These are phyloP conservation scores for Tuber umbilicatum DNA, from an alignment of 495 filamentous ascomycete species.

Conservation along the genomic window DNA sequence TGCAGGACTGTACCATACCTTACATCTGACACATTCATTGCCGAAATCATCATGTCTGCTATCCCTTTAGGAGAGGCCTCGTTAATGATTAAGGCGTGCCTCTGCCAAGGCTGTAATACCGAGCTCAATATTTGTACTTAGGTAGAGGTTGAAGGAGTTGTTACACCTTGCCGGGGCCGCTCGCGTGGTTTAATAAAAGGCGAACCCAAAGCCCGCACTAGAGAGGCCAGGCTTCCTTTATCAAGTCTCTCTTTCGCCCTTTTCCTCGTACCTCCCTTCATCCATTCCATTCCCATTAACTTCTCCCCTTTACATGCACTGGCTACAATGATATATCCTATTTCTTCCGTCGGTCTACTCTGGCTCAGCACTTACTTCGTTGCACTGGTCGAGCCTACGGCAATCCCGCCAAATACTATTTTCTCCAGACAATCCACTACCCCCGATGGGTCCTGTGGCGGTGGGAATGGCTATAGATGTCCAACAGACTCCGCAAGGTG, in stretches of 20 bases:
- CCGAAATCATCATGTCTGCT: not conserved
- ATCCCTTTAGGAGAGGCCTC: not conserved
- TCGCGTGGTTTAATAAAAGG: not conserved
- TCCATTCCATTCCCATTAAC: not conserved
- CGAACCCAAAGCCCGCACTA: not conserved
- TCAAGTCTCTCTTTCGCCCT: not conserved
- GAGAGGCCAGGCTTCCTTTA: not conserved
- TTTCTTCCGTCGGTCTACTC: conserved; percentile 19
- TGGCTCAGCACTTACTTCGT: conserved; percentile 13
- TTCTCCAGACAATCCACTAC: conserved; percentile 18
- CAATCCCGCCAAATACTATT: conserved; percentile 8
- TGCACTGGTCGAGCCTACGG: conserved; percentile 17
- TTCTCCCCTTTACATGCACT: not conserved
- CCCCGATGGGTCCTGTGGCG: conserved; percentile 28
- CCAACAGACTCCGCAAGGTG: conserved; percentile 15
- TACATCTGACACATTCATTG: not conserved
- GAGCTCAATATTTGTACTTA: not conserved
- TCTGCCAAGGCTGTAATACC: not conserved
- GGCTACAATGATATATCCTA: conserved; percentile 18
- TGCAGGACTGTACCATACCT: not conserved
- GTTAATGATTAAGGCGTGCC: not conserved
- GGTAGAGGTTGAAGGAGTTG: not conserved
- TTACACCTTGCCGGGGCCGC: not conserved
- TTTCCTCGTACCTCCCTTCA: not conserved
- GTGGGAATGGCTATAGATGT: conserved; percentile 20